Evolutionary conservation across 2,329 filamentous ascomycete genomes (phyloP).

Genomic region (Cercospora sojina): DNA sequence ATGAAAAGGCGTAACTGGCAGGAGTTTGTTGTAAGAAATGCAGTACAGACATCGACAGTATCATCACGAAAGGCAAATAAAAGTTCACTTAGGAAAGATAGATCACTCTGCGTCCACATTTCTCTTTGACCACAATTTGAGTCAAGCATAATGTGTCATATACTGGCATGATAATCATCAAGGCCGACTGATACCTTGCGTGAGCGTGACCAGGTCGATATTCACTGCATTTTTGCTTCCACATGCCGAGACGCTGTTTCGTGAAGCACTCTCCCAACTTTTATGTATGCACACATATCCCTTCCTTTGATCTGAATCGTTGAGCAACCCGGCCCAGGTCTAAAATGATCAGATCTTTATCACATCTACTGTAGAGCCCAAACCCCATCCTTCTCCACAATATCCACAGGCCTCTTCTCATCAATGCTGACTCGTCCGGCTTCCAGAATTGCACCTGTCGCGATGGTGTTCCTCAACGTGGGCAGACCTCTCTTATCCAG

Average conservation of each 20-base stretch:
- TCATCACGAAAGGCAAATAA: not conserved
- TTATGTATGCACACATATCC: not conserved
- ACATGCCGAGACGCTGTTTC: not conserved
- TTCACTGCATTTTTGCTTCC: not conserved
- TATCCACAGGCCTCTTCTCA: conserved; percentile 74
- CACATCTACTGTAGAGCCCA: conserved; percentile 63
- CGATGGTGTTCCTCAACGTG: conserved; percentile 83
- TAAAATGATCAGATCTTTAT: no score
- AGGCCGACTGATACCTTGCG: not conserved
- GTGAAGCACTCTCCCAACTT: not conserved
- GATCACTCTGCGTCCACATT: not conserved
- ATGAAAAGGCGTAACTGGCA: not conserved
- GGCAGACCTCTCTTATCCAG: conserved; percentile 79
- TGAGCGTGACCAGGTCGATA: no score
- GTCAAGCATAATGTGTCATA: not conserved
- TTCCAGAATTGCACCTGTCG: conserved; percentile 87
- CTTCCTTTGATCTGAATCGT: not conserved
- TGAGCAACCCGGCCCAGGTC: not conserved
- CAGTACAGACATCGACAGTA: not conserved
- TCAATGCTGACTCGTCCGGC: conserved; percentile 82
- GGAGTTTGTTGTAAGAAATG: not conserved
- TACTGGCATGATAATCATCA: not conserved
- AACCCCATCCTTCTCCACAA: conserved; percentile 62
- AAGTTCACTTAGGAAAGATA: not conserved
- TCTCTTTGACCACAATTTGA: no score